A percentile compares a stretch with the other conserved stretches of the same genome.
These are phyloP conservation scores for Pelargonium australe DNA, from an alignment of 441 rosid genomes.

Conservation along the genomic window DNA sequence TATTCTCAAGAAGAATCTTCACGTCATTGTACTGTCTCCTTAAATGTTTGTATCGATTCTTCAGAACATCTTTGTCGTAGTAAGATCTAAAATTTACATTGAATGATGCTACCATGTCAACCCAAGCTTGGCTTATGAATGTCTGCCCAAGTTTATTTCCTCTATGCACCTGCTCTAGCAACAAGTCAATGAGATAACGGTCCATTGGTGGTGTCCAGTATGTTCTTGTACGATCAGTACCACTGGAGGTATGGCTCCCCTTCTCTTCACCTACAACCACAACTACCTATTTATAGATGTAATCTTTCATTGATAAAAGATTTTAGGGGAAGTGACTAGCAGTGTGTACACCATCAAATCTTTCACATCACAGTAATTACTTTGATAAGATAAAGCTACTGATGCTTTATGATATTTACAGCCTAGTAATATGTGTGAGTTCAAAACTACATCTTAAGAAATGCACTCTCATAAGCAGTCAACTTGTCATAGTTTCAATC, in stretches of 20 bases:
- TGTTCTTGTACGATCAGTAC: constrained; percentile 67
- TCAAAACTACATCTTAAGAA: background rate
- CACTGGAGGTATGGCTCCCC: constrained; percentile 25
- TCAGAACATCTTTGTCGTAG: constrained; percentile 68
- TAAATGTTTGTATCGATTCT: constrained; percentile 78
- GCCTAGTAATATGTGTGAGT: background rate
- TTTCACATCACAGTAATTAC: background rate
- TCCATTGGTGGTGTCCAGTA: constrained; percentile 95
- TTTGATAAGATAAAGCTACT: background rate
- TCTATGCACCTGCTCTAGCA: constrained; percentile 62
- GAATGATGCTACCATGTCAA: constrained; percentile 52
- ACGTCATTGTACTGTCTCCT: constrained; percentile 72
- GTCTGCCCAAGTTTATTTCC: constrained; percentile 86
- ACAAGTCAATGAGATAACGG: constrained; percentile 61
- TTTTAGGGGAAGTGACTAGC: constrained; percentile 9
- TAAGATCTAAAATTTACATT: constrained; percentile 56
- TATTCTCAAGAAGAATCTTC: constrained; percentile 53
- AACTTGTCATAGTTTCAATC: background rate
- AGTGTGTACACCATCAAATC: constrained; percentile 9
- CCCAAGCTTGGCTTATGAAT: constrained; percentile 76
- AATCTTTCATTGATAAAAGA: constrained; percentile 16
- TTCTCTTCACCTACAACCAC: constrained; percentile 40
- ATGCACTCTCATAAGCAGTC: background rate
- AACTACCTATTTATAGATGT: constrained; percentile 13
- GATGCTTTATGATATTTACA: background rate